phyloP scores from a whole-genome alignment of 768 basidiomycete species.

The Leucogyrophana mollusca region DNA sequence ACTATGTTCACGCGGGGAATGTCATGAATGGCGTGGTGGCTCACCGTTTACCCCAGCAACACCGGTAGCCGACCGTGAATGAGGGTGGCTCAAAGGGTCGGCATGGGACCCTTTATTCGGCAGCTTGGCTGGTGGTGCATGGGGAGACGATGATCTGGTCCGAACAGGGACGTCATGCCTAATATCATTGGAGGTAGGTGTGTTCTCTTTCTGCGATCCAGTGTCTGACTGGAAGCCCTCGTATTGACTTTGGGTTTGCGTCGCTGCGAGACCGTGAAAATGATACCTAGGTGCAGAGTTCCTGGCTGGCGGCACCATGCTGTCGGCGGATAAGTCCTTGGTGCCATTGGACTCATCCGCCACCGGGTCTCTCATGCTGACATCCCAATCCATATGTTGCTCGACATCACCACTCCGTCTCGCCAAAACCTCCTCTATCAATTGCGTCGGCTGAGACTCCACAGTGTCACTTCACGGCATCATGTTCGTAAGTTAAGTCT shows the following conservation, averaged over 20 bases:
- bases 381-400: conserved; percentile 9
- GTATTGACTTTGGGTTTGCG: conserved; percentile 43
- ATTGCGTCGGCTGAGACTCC: conserved; percentile 55
- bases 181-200: conserved; percentile 19
- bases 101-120: conserved; percentile 24
- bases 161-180: conserved; percentile 11
- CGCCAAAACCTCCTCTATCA: conserved; percentile 46
- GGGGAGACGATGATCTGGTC: conserved; percentile 21
- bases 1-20: conserved; percentile 17
- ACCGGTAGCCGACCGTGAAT: conserved; percentile 25
- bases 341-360: conserved; percentile 19
- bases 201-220: conserved; percentile 57
- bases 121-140: conserved; percentile 19
- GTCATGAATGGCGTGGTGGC: conserved; percentile 20
- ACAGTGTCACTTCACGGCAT: conserved; percentile 38
- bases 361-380: conserved; percentile 9
- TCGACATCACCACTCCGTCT: conserved; percentile 17
- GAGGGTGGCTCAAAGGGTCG: conserved; percentile 23
- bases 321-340: conserved; percentile 41
- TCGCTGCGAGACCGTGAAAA: conserved; percentile 54
- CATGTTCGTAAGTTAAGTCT: conserved; percentile 2
- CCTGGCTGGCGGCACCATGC: conserved; percentile 31
- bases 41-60: conserved; percentile 30
- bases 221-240: conserved; percentile 27
- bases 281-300: conserved; percentile 48